phyloP scores from a whole-genome alignment of 2,329 filamentous ascomycete species.

The Emmonsiellopsis sp. region DNA sequence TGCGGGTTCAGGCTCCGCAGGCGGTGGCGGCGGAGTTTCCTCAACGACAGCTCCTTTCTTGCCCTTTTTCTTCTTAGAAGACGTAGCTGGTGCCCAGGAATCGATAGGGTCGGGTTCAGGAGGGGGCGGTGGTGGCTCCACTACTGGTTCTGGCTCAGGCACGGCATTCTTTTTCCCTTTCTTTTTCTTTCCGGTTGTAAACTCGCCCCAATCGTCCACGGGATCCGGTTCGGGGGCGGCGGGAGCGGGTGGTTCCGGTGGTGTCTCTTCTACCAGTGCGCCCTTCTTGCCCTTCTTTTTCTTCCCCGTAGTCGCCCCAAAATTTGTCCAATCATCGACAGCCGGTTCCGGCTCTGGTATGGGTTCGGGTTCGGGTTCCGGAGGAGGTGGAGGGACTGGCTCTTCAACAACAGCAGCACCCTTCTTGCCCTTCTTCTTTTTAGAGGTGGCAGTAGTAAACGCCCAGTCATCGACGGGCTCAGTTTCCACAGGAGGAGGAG shows the following conservation, averaged over 20 bases:
- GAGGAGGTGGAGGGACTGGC: constrained; percentile 15
- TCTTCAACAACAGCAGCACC: constrained; percentile 29
- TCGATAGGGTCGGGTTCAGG: constrained; percentile 6
- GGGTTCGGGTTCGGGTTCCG: constrained; percentile 16
- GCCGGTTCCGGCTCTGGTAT: constrained; percentile 15
- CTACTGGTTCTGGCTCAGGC: constrained; percentile 33
- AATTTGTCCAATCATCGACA: constrained; percentile 20
- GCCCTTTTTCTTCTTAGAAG: constrained; percentile 38
- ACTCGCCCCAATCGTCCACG: constrained; percentile 45
- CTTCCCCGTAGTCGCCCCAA: constrained; percentile 12
- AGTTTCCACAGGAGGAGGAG: constrained; percentile 7
- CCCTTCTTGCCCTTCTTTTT: constrained; percentile 39
- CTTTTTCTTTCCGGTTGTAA: constrained; percentile 47
- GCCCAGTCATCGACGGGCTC: constrained; percentile 10
- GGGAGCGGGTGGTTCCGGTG: constrained; percentile 23
- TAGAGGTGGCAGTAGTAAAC: constrained; percentile 14
- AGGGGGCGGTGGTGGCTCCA: constrained; percentile 15
- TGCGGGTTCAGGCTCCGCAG: constrained; percentile 8
- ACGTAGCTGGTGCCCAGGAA: constrained; percentile 8
- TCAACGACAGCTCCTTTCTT: constrained; percentile 35
- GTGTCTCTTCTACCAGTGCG: constrained; percentile 9
- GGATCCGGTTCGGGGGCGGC: constrained; percentile 24
- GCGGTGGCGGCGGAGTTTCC: constrained; percentile 18
- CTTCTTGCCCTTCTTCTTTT: constrained; percentile 41
- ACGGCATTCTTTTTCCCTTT: constrained; percentile 41